Percentiles rank a stretch among this genome's conserved stretches.
Evolutionary conservation across 441 rosid genomes (phyloP).

Genomic region (Euphorbia schlechtendalii): DNA sequence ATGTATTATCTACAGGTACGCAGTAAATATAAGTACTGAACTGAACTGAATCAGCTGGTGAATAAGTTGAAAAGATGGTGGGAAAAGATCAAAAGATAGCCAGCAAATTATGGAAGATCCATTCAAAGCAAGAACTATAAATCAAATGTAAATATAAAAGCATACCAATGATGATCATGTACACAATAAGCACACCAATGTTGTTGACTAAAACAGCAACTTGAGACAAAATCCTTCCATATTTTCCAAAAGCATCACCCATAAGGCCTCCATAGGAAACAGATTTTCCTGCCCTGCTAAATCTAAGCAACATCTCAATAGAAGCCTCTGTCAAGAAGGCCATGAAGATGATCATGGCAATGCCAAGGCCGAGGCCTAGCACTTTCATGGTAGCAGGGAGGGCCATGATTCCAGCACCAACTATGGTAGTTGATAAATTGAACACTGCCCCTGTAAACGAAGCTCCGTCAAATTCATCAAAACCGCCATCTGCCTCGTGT

Average conservation of each 20-base stretch:
- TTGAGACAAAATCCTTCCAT: constrained; percentile 67
- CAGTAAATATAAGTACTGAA: too few species aligned
- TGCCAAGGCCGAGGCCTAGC: constrained; percentile 74
- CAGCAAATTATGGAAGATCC: neutral
- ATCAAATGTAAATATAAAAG: constrained; percentile 4
- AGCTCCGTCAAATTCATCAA: constrained; percentile 89
- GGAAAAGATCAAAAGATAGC: neutral
- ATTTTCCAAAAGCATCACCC: constrained; percentile 89
- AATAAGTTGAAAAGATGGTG: too few species aligned
- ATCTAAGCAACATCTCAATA: constrained; percentile 77
- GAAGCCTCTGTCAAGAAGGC: constrained; percentile 90
- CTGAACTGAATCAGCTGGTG: too few species aligned
- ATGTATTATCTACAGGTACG: too few species aligned
- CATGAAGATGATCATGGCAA: constrained; percentile 75
- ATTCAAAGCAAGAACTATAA: neutral
- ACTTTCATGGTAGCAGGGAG: constrained; percentile 95
- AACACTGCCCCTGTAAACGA: constrained; percentile 94
- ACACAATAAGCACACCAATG: constrained; percentile 90
- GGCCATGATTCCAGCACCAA: constrained; percentile 99
- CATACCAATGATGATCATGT: constrained; percentile 96
- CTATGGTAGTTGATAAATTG: constrained; percentile 78
- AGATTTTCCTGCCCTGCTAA: constrained; percentile 65
- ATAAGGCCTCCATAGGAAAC: constrained; percentile 82
- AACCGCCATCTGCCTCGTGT: constrained; percentile 42
- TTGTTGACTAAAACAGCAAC: constrained; percentile 69